phyloP scores from a whole-genome alignment of 371 early-diverging fungal species.

The Actinomortierella ambigua region DNA sequence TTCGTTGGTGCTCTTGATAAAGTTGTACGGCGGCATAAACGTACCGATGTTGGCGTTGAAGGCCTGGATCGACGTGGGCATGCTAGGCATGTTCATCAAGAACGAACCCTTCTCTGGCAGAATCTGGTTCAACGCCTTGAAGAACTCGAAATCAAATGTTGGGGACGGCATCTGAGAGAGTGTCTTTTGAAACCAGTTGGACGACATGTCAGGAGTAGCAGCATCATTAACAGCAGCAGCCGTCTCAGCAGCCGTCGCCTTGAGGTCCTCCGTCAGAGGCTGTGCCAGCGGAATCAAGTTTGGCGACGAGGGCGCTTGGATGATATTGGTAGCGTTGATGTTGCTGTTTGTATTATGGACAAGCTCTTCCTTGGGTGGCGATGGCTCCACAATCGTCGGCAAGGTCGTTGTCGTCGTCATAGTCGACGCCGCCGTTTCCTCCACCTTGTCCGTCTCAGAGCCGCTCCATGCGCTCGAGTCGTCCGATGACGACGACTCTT shows the following conservation, averaged over 20 bases:
- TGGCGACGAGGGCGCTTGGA: constrained; percentile 37
- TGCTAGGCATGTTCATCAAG: constrained; percentile 43
- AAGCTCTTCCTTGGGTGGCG: constrained; percentile 4
- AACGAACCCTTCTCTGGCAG: constrained; percentile 44
- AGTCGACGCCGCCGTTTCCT: constrained; percentile 5
- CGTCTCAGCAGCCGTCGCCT: constrained; percentile 7
- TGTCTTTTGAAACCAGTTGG: constrained; percentile 50
- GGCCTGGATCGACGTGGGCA: constrained; percentile 43
- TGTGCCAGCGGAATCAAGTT: constrained; percentile 34
- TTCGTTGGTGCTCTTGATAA: neutral
- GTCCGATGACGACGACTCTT: too few relatives aligned
- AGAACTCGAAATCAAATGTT: constrained; percentile 37
- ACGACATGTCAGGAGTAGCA: constrained; percentile 30
- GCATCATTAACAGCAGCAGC: constrained; percentile 34
- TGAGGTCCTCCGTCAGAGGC: constrained; percentile 12
- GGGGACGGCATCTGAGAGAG: constrained; percentile 44
- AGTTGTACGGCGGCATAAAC: constrained; percentile 42
- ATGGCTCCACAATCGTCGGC: neutral
- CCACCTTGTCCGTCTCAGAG: constrained; percentile 17
- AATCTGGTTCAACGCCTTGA: constrained; percentile 43
- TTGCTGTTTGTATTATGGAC: constrained; percentile 15
- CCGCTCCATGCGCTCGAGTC: constrained; percentile 40
- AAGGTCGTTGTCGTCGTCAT: neutral
- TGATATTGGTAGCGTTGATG: constrained; percentile 22
- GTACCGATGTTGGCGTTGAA: constrained; percentile 44